These are phyloP conservation scores for Acacia concinna DNA, from an alignment of 331 rosid species.

Conservation along the genomic window DNA sequence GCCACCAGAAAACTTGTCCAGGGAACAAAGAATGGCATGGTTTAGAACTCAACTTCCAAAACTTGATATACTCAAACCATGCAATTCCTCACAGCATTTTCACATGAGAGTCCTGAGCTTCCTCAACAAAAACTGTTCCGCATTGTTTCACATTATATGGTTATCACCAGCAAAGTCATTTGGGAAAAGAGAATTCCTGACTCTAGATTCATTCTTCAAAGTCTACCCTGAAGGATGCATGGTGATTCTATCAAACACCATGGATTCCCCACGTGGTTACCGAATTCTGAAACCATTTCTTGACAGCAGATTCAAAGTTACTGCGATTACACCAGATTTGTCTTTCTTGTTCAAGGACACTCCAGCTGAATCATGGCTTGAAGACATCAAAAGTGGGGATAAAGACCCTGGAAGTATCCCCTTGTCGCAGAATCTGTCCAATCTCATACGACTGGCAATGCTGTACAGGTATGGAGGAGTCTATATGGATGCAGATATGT, in stretches of 20 bases:
- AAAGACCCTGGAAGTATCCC: constrained; percentile 67
- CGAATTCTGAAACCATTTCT: constrained; percentile 50
- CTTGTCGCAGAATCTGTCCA: constrained; percentile 63
- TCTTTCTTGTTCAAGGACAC: constrained; percentile 58
- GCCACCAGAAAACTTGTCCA: constrained; percentile 42
- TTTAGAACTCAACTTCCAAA: constrained; percentile 43
- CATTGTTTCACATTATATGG: constrained; percentile 66
- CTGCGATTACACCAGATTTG: constrained; percentile 63
- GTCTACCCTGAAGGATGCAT: constrained; percentile 39
- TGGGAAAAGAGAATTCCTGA: constrained; percentile 49
- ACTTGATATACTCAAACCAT: constrained; percentile 48
- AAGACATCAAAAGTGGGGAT: constrained; percentile 48
- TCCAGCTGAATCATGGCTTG: constrained; percentile 58
- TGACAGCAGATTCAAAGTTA: constrained; percentile 48
- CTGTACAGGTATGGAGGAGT: constrained; percentile 65
- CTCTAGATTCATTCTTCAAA: constrained; percentile 58
- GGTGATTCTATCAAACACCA: constrained; percentile 57
- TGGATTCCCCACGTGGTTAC: constrained; percentile 52
- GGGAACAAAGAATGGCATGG: constrained; percentile 55
- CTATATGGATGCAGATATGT: constrained; percentile 55
- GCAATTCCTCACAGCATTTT: constrained; percentile 37
- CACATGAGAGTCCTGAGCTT: constrained; percentile 49
- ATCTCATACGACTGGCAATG: constrained; percentile 55
- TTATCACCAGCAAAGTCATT: constrained; percentile 49
- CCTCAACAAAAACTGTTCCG: constrained; percentile 44